phyloP scores from a whole-genome alignment of 176 grass and related monocot genomes.

The Pharus latifolius region DNA sequence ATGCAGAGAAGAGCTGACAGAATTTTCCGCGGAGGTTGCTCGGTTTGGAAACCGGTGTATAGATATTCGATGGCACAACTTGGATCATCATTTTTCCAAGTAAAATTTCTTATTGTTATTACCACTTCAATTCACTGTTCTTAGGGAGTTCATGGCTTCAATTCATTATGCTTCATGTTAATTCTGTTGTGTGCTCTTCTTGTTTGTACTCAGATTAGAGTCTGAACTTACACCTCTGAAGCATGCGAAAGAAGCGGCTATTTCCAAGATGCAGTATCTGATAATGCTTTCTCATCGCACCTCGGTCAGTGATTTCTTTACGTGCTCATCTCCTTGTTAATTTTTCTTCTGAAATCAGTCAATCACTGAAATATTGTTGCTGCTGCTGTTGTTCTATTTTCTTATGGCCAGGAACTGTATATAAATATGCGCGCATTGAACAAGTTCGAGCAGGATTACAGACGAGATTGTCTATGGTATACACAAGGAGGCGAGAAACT shows the following conservation, averaged over 20 bases:
- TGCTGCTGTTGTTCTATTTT: conserved; percentile 19
- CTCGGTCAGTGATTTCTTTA: conserved; percentile 30
- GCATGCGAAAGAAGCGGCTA: conserved; percentile 20
- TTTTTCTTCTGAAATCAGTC: background rate
- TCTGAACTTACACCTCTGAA: conserved; percentile 9
- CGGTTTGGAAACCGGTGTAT: conserved; percentile 49
- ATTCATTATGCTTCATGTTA: background rate
- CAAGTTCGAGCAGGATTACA: conserved; percentile 31
- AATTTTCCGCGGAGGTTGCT: conserved; percentile 31
- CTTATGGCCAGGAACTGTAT: conserved; percentile 29
- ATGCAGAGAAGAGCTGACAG: conserved; percentile 37
- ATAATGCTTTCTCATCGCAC: conserved; percentile 25
- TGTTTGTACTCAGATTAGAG: conserved; percentile 24
- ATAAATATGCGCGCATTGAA: conserved; percentile 37
- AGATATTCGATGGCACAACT: conserved; percentile 52
- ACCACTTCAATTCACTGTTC: background rate
- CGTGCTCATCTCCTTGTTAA: background rate
- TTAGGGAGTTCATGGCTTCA: background rate
- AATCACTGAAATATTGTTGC: background rate
- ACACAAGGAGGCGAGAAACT: background rate
- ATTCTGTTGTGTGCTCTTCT: background rate
- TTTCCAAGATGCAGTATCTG: conserved; percentile 36
- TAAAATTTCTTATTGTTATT: conserved; percentile 2
- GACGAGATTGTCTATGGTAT: too few species aligned
- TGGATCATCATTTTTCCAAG: conserved; percentile 35